Evolutionary conservation across 306 rosid species (phyloP).

Genomic region (Cajanus cajan): DNA sequence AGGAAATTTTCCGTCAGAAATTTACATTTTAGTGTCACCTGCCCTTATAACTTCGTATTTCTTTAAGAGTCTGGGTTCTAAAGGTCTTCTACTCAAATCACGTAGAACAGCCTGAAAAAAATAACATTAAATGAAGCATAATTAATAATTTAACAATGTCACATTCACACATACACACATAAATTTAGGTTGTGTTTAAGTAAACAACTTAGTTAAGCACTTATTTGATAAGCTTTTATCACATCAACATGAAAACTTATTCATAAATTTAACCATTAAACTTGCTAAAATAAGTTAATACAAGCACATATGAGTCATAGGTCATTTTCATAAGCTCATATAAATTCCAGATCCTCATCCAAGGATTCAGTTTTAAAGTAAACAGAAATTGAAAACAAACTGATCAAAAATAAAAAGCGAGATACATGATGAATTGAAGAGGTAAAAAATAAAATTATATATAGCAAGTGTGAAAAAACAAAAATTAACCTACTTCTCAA

Average conservation of each 20-base stretch:
- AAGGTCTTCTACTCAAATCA: conserved; percentile 55
- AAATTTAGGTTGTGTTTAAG: background rate
- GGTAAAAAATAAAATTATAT: conserved; percentile 16
- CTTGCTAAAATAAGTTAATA: background rate
- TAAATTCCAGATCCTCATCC: background rate
- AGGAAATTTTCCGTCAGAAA: too few species aligned
- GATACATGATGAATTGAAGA: background rate
- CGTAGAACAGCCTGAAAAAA: conserved; percentile 55
- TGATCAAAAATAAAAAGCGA: conserved; percentile 1
- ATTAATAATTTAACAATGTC: background rate
- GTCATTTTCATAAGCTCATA: background rate
- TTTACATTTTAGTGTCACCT: too few species aligned
- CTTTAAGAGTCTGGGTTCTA: conserved; percentile 60
- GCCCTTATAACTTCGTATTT: conserved; percentile 58
- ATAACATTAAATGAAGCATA: conserved; percentile 7
- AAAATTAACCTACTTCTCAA: conserved; percentile 60
- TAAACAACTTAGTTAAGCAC: background rate
- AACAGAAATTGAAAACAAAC: conserved; percentile 23
- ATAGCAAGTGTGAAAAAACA: background rate
- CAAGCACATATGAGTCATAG: background rate
- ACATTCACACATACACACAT: background rate
- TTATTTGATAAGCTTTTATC: background rate
- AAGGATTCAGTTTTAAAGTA: conserved; percentile 15
- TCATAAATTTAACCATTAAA: background rate
- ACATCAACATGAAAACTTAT: background rate